These are phyloP conservation scores for Tephrocybe sp. DNA, from an alignment of 768 basidiomycete species.

Conservation along the genomic window DNA sequence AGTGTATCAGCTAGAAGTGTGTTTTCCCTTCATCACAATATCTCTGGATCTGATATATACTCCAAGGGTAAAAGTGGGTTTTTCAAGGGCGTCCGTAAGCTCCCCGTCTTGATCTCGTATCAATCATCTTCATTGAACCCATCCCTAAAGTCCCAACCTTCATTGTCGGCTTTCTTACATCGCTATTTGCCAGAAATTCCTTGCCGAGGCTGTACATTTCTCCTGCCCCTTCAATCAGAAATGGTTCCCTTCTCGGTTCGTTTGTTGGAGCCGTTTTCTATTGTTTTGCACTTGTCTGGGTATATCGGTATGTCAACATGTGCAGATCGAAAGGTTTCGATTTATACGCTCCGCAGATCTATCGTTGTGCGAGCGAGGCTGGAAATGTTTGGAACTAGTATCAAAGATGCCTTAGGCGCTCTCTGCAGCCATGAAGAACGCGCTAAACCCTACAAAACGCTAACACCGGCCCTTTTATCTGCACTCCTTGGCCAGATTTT, in stretches of 20 bases:
- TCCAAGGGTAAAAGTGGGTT: conserved; percentile 15
- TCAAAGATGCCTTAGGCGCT: conserved; percentile 43
- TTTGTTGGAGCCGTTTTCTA: conserved; percentile 15
- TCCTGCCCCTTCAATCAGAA: conserved; percentile 16
- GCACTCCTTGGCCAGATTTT: conserved; percentile 42
- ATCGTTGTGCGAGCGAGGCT: conserved; percentile 58
- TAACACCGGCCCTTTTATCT: conserved; percentile 51
- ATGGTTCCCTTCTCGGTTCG: conserved; percentile 6
- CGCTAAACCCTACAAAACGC: conserved; percentile 53
- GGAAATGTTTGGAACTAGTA: conserved; percentile 40
- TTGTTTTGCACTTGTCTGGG: conserved; percentile 14
- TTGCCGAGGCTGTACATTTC: conserved; percentile 17
- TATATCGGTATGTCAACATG: conserved; percentile 16
- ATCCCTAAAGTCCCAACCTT: conserved; percentile 14
- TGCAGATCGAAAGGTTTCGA: neutral
- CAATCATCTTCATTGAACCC: neutral
- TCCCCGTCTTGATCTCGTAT: neutral
- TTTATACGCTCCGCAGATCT: conserved; percentile 18
- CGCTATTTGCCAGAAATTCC: neutral
- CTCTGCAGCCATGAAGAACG: conserved; percentile 61
- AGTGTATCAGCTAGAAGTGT: conserved; percentile 15
- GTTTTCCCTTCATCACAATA: neutral
- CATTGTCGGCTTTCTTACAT: conserved; percentile 3
- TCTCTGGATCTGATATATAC: neutral
- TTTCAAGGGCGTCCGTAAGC: conserved; percentile 17